Evolutionary conservation across 2,329 filamentous ascomycete genomes (phyloP).

Genomic region (Phialophora expanda): DNA sequence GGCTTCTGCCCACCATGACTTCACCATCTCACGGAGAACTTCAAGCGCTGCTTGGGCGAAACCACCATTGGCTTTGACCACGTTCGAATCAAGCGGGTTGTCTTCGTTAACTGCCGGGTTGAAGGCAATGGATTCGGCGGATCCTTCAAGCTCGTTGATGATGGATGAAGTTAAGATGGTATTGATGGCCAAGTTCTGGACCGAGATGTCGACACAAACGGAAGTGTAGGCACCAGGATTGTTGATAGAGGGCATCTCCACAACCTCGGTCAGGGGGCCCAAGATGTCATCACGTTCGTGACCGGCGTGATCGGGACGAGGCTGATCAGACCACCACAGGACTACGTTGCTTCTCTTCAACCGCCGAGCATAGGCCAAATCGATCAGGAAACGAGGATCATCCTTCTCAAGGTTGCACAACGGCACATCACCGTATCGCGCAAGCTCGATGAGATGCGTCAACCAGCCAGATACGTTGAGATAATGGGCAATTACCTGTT

Average conservation of each 20-base stretch:
- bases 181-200: slow-evolving; percentile 95
- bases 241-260: slow-evolving; percentile 92
- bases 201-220: slow-evolving; percentile 92
- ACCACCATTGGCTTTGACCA: slow-evolving; percentile 68
- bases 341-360: slow-evolving; percentile 91
- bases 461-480: slow-evolving; percentile 93
- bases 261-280: slow-evolving; percentile 76
- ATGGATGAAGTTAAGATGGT: slow-evolving; percentile 95
- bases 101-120: slow-evolving; percentile 73
- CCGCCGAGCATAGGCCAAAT: slow-evolving; percentile 89
- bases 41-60: slow-evolving; percentile 91
- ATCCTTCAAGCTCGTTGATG: slow-evolving; percentile 93
- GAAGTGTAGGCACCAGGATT: slow-evolving; percentile 92
- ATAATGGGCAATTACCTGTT: slow-evolving; percentile 85
- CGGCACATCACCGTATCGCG: slow-evolving; percentile 90
- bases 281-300: slow-evolving; percentile 91
- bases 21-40: slow-evolving; percentile 96
- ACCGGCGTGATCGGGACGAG: slow-evolving; percentile 90
- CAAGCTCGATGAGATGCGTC: slow-evolving; percentile 81
- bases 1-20: slow-evolving; percentile 96
- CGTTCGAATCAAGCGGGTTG: slow-evolving; percentile 65
- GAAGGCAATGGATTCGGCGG: slow-evolving; percentile 77
- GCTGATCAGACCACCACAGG: slow-evolving; percentile 91
- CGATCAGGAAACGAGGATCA: slow-evolving; percentile 92
- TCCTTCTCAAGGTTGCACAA: slow-evolving; percentile 94